Percentiles rank a stretch among this genome's conserved stretches.
Evolutionary conservation across 148 eudicot species (phyloP).

Genomic region (Persicaria maculosa): DNA sequence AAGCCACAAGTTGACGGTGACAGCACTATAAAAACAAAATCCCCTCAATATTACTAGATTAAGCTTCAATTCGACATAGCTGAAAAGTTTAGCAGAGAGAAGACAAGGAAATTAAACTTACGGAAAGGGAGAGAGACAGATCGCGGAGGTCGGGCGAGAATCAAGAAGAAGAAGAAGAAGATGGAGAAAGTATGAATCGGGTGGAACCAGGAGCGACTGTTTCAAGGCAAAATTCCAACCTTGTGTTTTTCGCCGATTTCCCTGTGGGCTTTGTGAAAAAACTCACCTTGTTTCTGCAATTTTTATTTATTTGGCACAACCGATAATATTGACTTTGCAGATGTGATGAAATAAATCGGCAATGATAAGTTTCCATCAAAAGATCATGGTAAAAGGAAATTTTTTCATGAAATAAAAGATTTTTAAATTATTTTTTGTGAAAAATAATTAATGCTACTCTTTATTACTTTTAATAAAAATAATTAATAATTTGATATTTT

Average conservation of each 20-base stretch:
- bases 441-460: too few species aligned
- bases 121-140: not conserved
- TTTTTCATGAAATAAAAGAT: too few species aligned
- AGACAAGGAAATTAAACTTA: not conserved
- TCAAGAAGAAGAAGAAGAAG: not conserved
- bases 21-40: not conserved
- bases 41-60: not conserved
- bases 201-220: constrained; percentile 9
- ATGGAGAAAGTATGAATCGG: constrained; percentile 2
- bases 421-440: too few species aligned
- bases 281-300: not conserved
- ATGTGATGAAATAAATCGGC: too few species aligned
- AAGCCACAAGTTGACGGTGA: constrained; percentile 11
- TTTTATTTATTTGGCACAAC: too few species aligned
- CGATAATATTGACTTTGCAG: too few species aligned
- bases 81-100: constrained; percentile 6
- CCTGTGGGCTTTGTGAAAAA: too few species aligned
- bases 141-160: not conserved
- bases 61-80: constrained; percentile 3
- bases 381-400: too few species aligned
- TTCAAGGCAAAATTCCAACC: not conserved
- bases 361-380: too few species aligned
- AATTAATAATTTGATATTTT: too few species aligned
- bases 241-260: too few species aligned
- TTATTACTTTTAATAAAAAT: too few species aligned